Base-by-base conservation (phyloP, 495 filamentous ascomycete species). In the Trichocladium uniseriatum region DNA sequence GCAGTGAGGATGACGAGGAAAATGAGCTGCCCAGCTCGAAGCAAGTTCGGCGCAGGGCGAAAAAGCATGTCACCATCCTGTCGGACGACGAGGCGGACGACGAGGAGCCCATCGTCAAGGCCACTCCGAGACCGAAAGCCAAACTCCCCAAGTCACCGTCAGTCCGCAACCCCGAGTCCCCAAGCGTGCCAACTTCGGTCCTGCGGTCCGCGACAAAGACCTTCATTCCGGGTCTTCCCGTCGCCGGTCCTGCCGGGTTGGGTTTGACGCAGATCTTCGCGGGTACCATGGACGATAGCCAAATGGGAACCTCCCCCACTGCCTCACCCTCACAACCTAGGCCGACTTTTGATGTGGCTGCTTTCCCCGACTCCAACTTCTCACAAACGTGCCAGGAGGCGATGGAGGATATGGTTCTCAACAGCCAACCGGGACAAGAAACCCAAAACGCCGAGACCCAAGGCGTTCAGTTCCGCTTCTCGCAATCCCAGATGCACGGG, bases 181-280 rank as follows among this genome's bases (percentile, higher is more conserved):
- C 76, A 20, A 64, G 58, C 34, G 58, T 70, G 6, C 75, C 76
- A 6, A 76, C 67, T 2, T 79, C 76, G 0, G 76, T 78, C 5
- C 50, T 79, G 6, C 72, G 76, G 14, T 79, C 76, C 4, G 76
- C 76, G 1, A 77, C 66, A 10, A 78, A 79, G 58, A 71, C 66
- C 13, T 79, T 76, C 58, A 80, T 85, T 52, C 81, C 77, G 19
- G 78, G 76, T 2, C 66, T 83, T 28, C 72, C 73, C 14, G 67
- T 69, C 15, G 70, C 70, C 51, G 72, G 72, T 21, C 77, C 81
- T 32, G 78, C 72, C 22, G 76, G 76, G 2, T 64, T 94, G 48
- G 86, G 89, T 36, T 73, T 95, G 42, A 95, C 89, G 5, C 90
- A 96, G 62, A 87, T 88, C 44, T 96, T 95, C 63, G 84, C 85